Evolutionary conservation across 257 asterid genomes (phyloP), one percentile per base, ranked within the genome.

Genomic region (Leonotis leonurus): DNA sequence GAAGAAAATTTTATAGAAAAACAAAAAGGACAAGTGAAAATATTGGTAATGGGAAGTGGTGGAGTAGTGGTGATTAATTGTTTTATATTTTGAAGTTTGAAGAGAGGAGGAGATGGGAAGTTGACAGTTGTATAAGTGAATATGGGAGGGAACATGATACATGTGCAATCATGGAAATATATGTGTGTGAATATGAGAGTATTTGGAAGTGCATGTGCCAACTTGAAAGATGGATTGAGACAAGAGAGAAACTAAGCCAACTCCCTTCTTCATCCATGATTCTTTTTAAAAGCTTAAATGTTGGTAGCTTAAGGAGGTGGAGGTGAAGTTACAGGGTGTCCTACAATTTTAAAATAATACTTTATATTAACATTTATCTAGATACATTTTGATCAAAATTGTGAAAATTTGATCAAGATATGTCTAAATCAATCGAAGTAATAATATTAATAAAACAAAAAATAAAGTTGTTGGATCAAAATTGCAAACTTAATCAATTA

Each of bases 91-190:
- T 56, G 70, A 78, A 67, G 85, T n/a, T n/a, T n/a, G n/a, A n/a
- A 80, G 86, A 77, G 65, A 68, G 17, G 29, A 30, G n/a, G n/a
- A n/a, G n/a, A 74, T 52, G 80, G 22, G 62, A 40, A 74, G 22
- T 69, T 75, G 90, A 80, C 87, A 82, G 86, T 73, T 81, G 87
- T 81, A 71, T n/a, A n/a, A 51, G 56, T 83, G 84, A 73, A 77
- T 67, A 64, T 77, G 75, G 78, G 56, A 72, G 77, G 94, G 92
- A 83, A 81, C 93, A 83, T 36, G 35, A 44, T 64, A 76, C 95
- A 84, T 86, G 94, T 89, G 94, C 91, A 73, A 78, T 84, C 80
- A 77, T 84, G 70, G 49, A 40, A 71, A 56, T 63, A 57, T 3
- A n/a, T 67, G 46, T 13, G n/a, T 8, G 1, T 18, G 10, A 9